Evolutionary conservation across 305 asterid species (phyloP).

Genomic region (Fraxinus platypoda): DNA sequence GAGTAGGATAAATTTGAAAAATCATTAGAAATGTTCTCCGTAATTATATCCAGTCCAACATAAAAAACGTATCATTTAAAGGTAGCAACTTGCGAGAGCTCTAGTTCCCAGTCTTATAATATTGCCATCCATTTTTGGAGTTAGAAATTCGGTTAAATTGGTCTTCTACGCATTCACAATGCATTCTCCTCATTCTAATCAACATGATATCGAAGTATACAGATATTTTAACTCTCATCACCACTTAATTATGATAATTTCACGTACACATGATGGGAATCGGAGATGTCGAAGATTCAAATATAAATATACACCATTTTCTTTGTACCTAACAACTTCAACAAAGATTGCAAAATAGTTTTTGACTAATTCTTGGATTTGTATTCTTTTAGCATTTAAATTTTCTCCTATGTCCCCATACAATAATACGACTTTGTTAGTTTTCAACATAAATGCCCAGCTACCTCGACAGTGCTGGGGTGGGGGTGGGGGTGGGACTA

Average conservation of each 20-base stretch:
- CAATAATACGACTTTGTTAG: slow-evolving; percentile 10
- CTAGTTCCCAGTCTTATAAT: neutral
- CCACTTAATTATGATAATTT: neutral
- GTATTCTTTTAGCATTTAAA: neutral
- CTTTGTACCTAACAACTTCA: neutral
- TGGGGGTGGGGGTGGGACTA: neutral
- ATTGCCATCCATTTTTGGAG: neutral
- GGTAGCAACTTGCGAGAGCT: neutral
- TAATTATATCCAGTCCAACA: neutral
- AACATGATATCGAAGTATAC: neutral
- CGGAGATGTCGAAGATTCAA: neutral
- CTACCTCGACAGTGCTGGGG: slow-evolving; percentile 21
- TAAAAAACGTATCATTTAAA: neutral
- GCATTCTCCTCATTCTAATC: neutral
- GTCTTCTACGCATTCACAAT: neutral
- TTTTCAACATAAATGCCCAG: slow-evolving; percentile 21
- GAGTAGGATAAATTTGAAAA: neutral
- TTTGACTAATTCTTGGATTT: neutral
- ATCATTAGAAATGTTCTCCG: neutral
- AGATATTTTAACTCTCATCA: too few species aligned
- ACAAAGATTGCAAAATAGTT: too few species aligned
- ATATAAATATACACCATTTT: neutral
- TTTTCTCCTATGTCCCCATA: neutral
- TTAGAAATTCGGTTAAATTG: neutral
- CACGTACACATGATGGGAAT: neutral